A percentile compares a stretch with the other conserved stretches of the same genome.
These are phyloP conservation scores for Chlamydomonas eustigma DNA, from an alignment of 139 green algal genomes.

Conservation along the genomic window DNA sequence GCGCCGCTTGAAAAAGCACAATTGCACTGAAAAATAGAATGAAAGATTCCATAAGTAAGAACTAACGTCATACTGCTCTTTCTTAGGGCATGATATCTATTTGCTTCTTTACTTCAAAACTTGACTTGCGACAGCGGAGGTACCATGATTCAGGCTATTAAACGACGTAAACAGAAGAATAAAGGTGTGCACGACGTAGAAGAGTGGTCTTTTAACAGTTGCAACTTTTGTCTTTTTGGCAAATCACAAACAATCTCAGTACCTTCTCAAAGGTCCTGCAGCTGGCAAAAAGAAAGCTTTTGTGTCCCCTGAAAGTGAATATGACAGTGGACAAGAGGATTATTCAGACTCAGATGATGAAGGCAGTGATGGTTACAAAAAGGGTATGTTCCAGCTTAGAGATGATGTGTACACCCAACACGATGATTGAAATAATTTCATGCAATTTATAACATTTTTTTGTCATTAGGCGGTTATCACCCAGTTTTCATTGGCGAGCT, in stretches of 20 bases:
- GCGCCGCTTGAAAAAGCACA: too few species aligned
- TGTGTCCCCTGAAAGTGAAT: background rate
- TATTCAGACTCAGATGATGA: constrained; percentile 37
- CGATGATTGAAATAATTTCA: background rate
- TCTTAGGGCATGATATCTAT: too few species aligned
- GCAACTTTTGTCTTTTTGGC: background rate
- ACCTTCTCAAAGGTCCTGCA: background rate
- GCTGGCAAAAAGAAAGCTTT: background rate
- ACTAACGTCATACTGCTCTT: too few species aligned
- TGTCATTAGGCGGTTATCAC: constrained; percentile 97
- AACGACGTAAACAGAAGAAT: background rate
- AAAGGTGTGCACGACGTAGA: background rate
- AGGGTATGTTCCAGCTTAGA: constrained; percentile 14
- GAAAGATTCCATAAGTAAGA: too few species aligned
- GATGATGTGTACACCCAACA: background rate
- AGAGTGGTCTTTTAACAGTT: background rate
- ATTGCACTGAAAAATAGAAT: too few species aligned
- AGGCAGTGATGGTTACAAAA: constrained; percentile 41
- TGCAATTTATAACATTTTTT: too few species aligned
- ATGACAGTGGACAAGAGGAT: background rate
- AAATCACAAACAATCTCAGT: background rate
- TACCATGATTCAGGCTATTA: background rate
- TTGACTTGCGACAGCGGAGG: too few species aligned
- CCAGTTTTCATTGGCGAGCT: constrained; percentile 83
- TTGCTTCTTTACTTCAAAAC: too few species aligned